phyloP scores from a whole-genome alignment of 768 basidiomycete species.

The Clavulina sp. region DNA sequence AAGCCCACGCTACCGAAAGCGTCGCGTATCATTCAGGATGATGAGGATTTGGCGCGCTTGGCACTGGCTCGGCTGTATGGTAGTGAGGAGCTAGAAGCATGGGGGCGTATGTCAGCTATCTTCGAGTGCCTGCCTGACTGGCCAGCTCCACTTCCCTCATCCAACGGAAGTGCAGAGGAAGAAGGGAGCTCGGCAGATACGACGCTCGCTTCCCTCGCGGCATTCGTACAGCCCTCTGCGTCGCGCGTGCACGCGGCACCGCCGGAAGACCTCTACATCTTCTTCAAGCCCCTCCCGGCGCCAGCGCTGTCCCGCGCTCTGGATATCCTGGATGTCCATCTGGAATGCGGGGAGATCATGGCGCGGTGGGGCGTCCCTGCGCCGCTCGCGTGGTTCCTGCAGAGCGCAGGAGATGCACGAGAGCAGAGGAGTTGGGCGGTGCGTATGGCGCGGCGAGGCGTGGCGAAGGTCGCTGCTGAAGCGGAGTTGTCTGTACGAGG shows the following conservation, averaged over 20 bases:
- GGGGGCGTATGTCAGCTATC: constrained; percentile 74
- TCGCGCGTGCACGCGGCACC: constrained; percentile 30
- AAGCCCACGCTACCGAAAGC: constrained; percentile 65
- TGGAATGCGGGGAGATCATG: constrained; percentile 85
- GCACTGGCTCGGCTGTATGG: constrained; percentile 86
- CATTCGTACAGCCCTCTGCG: constrained; percentile 62
- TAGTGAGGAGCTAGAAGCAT: constrained; percentile 47
- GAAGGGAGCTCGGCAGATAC: constrained; percentile 65
- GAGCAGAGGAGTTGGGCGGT: constrained; percentile 79
- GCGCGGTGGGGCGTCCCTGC: constrained; percentile 74
- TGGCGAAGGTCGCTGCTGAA: constrained; percentile 10
- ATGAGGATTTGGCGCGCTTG: constrained; percentile 69
- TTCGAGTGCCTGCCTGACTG: constrained; percentile 96
- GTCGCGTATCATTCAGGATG: constrained; percentile 60
- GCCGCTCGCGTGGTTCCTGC: constrained; percentile 79
- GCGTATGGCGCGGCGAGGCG: constrained; percentile 49
- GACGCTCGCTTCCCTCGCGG: constrained; percentile 61
- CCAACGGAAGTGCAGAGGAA: constrained; percentile 29
- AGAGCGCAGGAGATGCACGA: constrained; percentile 40
- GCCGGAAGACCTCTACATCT: constrained; percentile 54
- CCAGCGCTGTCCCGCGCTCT: constrained; percentile 63
- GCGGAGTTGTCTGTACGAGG: constrained; percentile 6
- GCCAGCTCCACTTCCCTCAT: constrained; percentile 37
- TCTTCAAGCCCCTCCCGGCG: constrained; percentile 65
- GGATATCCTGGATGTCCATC: constrained; percentile 84